Conservation (phyloP, 257 asterid genomes). For the Nyctanthes arbortristis region DNA sequence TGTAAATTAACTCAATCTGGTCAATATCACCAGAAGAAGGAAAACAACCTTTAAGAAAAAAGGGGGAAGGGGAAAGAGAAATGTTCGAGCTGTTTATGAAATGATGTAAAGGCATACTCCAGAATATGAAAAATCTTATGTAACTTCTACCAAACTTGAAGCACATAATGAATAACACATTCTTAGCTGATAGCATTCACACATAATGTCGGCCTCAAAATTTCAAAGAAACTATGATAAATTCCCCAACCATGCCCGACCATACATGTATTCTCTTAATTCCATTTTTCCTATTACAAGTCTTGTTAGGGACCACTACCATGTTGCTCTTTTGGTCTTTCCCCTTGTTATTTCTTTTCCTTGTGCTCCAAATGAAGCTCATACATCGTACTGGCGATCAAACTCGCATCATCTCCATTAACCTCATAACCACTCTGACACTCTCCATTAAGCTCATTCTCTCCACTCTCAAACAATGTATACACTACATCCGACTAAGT, state of each 20-base stretch:
- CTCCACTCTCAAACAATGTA: neutral
- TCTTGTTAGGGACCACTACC: neutral
- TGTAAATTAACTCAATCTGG: conserved; percentile 14
- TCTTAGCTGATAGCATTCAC: neutral
- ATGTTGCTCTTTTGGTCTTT: neutral
- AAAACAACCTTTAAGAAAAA: conserved; percentile 14
- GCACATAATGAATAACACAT: neutral
- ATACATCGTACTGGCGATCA: neutral
- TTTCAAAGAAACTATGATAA: neutral
- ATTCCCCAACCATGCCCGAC: neutral
- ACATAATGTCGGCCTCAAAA: neutral
- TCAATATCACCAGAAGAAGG: conserved; percentile 7
- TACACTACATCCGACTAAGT: neutral
- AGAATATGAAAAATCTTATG: conserved; percentile 16
- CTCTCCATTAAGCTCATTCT: neutral
- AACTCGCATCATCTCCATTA: neutral
- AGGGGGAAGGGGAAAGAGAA: conserved; percentile 12
- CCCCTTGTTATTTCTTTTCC: neutral
- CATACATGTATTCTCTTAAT: neutral
- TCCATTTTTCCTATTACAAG: neutral
- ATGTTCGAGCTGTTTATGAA: neutral
- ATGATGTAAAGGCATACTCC: conserved; percentile 20
- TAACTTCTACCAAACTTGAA: conserved; percentile 20
- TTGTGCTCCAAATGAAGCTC: neutral
- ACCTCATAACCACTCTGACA: neutral